phyloP scores from a whole-genome alignment of 2,329 filamentous ascomycete species.

The Ceratocystis diversiconidia region DNA sequence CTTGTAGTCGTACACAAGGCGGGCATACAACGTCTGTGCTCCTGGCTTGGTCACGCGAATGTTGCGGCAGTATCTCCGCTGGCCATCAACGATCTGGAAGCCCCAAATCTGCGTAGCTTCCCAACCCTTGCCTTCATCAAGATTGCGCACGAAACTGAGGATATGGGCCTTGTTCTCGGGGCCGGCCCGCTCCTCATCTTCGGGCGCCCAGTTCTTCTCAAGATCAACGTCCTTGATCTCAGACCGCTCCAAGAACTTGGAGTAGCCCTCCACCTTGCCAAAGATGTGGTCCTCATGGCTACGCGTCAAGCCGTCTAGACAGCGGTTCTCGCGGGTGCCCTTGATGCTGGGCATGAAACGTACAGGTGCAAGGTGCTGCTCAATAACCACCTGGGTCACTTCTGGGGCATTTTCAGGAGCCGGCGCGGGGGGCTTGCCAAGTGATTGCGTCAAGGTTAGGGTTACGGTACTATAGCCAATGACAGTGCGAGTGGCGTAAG shows the following conservation, averaged over 20 bases:
- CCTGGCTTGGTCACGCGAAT: slow-evolving; percentile 37
- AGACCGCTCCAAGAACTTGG: slow-evolving; percentile 34
- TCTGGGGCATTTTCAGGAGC: slow-evolving; percentile 29
- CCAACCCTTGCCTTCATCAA: slow-evolving; percentile 36
- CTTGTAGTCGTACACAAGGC: slow-evolving; percentile 43
- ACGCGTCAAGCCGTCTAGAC: slow-evolving; percentile 38
- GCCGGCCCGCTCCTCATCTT: slow-evolving; percentile 35
- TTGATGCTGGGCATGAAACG: slow-evolving; percentile 37
- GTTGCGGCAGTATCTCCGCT: slow-evolving; percentile 39
- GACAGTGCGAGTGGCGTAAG: slow-evolving; percentile 59
- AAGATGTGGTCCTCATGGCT: slow-evolving; percentile 69
- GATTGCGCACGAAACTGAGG: slow-evolving; percentile 45
- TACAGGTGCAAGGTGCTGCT: slow-evolving; percentile 51
- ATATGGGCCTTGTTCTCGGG: slow-evolving; percentile 49
- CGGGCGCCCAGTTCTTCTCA: slow-evolving; percentile 44
- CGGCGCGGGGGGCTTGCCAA: slow-evolving; percentile 26
- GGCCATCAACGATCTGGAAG: slow-evolving; percentile 39
- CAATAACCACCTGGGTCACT: slow-evolving; percentile 52
- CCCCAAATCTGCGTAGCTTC: slow-evolving; percentile 46
- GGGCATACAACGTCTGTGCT: slow-evolving; percentile 33
- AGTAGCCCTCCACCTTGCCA: slow-evolving; percentile 51
- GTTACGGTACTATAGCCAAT: slow-evolving; percentile 56
- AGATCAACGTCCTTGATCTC: slow-evolving; percentile 43
- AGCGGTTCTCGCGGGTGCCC: slow-evolving; percentile 45
- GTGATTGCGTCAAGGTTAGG: slow-evolving; percentile 45